Evolutionary conservation across 495 filamentous ascomycete genomes (phyloP).

Genomic region (Sordaria brevicollis): DNA sequence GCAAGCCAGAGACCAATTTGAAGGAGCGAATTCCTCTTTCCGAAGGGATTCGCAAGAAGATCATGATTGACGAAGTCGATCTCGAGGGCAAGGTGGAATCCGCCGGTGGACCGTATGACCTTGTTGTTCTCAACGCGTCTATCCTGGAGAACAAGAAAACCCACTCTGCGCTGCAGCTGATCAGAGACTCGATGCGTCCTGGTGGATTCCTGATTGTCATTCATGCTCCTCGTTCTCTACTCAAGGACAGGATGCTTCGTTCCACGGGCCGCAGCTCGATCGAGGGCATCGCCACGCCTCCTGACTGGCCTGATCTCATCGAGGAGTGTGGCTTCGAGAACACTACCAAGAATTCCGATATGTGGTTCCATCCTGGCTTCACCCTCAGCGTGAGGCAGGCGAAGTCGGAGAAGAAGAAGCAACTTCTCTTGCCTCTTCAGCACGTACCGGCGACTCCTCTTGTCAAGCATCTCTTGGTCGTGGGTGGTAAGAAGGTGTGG

Average conservation of each 20-base stretch:
- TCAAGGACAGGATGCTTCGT: slow-evolving; percentile 13
- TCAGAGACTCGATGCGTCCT: slow-evolving; percentile 25
- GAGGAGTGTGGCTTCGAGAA: slow-evolving; percentile 24
- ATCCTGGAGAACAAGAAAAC: slow-evolving; percentile 13
- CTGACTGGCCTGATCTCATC: slow-evolving; percentile 25
- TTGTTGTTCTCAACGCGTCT: slow-evolving; percentile 27
- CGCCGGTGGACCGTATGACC: slow-evolving; percentile 16
- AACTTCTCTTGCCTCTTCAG: slow-evolving; percentile 4
- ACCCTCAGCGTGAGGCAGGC: slow-evolving; percentile 28
- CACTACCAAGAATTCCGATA: slow-evolving; percentile 14
- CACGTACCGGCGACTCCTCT: neutral
- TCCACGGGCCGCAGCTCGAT: neutral
- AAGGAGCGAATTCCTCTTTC: neutral
- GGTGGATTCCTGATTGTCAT: slow-evolving; percentile 34
- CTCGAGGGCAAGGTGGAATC: slow-evolving; percentile 3
- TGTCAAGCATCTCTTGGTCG: slow-evolving; percentile 20
- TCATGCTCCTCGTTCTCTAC: slow-evolving; percentile 7
- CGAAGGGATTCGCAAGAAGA: slow-evolving; percentile 8
- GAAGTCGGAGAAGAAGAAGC: slow-evolving; percentile 9
- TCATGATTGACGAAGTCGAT: slow-evolving; percentile 16
- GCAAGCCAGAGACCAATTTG: slow-evolving; percentile 9
- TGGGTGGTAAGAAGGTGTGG: slow-evolving; percentile 15
- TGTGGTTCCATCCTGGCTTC: slow-evolving; percentile 20
- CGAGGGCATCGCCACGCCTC: slow-evolving; percentile 8
- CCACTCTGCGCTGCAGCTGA: slow-evolving; percentile 4